Percentiles rank a stretch among this genome's conserved stretches.
These are phyloP conservation scores for Lachancea kluyveri DNA, from an alignment of 805 yeast genomes.

Conservation along the genomic window DNA sequence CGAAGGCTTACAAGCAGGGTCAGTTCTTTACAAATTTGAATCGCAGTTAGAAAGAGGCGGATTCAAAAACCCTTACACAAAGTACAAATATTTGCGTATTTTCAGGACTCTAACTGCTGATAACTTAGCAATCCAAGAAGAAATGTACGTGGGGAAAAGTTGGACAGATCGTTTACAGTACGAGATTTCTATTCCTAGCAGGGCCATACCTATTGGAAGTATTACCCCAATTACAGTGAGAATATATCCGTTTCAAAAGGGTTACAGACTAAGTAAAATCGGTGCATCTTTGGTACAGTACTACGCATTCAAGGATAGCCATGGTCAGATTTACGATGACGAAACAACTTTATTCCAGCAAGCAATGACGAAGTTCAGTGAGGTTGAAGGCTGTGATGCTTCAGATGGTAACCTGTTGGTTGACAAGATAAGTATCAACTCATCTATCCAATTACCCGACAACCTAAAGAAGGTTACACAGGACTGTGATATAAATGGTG, in stretches of 20 bases:
- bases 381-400: constrained; percentile 36
- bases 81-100: constrained; percentile 60
- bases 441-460: constrained; percentile 58
- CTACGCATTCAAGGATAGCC: constrained; percentile 49
- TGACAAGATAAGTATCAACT: constrained; percentile 60
- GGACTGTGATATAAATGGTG: constrained; percentile 66
- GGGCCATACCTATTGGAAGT: constrained; percentile 84
- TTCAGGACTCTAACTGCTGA: constrained; percentile 80
- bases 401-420: constrained; percentile 24
- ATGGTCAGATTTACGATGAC: constrained; percentile 50
- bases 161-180: constrained; percentile 90
- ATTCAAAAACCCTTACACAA: constrained; percentile 43
- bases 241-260: constrained; percentile 74
- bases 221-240: constrained; percentile 59
- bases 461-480: constrained; percentile 71
- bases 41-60: constrained; percentile 65
- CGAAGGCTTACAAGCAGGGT: constrained; percentile 80
- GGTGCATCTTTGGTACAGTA: constrained; percentile 61
- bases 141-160: constrained; percentile 83
- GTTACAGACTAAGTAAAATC: constrained; percentile 62
- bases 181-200: constrained; percentile 74
- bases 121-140: constrained; percentile 54
- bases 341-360: constrained; percentile 56
- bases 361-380: constrained; percentile 40
- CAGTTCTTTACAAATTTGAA: constrained; percentile 64